Conservation (phyloP, 2,329 filamentous ascomycete species). For the Hypoxylon sp. region DNA sequence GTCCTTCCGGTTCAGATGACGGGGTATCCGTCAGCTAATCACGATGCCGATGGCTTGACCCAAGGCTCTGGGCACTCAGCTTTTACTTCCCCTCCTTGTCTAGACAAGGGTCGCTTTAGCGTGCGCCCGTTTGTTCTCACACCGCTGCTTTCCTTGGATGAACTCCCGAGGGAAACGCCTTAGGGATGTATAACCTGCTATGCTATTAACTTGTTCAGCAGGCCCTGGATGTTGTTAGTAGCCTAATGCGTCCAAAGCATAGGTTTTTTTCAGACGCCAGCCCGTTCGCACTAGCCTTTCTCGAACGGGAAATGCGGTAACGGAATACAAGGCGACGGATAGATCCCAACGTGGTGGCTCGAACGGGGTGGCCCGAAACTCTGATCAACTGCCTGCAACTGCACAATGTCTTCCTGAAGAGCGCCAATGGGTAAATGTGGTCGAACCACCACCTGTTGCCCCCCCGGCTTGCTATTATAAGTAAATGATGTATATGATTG, state of each 20-base stretch:
- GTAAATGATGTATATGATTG: conserved; percentile 33
- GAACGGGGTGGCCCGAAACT: conserved; percentile 55
- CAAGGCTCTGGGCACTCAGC: conserved; percentile 51
- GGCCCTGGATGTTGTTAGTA: conserved; percentile 44
- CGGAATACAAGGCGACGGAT: conserved; percentile 55
- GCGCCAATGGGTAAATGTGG: conserved; percentile 40
- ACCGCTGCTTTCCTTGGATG: conserved; percentile 52
- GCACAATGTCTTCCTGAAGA: conserved; percentile 38
- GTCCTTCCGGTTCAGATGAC: conserved; percentile 52
- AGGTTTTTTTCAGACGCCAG: conserved; percentile 44
- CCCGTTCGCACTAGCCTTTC: conserved; percentile 47
- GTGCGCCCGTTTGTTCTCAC: conserved; percentile 49
- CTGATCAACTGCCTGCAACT: conserved; percentile 50
- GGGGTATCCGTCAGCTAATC: conserved; percentile 49
- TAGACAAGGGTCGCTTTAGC: conserved; percentile 42
- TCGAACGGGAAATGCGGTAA: conserved; percentile 51
- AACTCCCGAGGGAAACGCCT: conserved; percentile 33
- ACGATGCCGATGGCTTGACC: conserved; percentile 50
- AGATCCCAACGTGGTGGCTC: conserved; percentile 55
- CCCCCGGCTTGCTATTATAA: conserved; percentile 39
- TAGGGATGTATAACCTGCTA: conserved; percentile 31
- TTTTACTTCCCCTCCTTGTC: conserved; percentile 49
- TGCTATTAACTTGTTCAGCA: conserved; percentile 49
- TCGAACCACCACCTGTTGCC: conserved; percentile 36
- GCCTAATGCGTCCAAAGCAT: conserved; percentile 49